Evolutionary conservation across 2,329 filamentous ascomycete species (phyloP).

Genomic region (Fusarium poae): DNA sequence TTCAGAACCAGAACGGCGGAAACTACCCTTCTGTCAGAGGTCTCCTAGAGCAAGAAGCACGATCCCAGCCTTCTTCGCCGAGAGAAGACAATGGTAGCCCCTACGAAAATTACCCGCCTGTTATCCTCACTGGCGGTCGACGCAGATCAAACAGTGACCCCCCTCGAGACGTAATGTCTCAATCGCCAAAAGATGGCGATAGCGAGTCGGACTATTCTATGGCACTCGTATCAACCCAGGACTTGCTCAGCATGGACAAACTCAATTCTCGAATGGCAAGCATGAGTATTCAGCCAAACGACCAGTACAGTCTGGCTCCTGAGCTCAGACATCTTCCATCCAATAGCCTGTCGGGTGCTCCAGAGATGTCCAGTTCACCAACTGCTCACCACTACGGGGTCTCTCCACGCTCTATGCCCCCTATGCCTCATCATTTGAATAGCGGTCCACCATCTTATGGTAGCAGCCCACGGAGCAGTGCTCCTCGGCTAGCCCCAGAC

Average conservation of each 20-base stretch:
- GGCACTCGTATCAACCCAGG: conserved; percentile 66
- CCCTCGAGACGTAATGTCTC: conserved; percentile 50
- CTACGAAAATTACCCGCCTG: conserved; percentile 59
- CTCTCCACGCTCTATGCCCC: conserved; percentile 58
- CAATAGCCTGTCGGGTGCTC: conserved; percentile 44
- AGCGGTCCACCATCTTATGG: conserved; percentile 53
- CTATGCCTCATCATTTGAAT: conserved; percentile 49
- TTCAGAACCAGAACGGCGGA: conserved; percentile 58
- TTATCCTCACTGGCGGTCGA: conserved; percentile 55
- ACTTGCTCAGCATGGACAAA: conserved; percentile 64
- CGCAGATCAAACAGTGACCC: conserved; percentile 53
- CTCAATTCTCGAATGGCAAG: conserved; percentile 58
- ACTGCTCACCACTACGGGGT: conserved; percentile 50
- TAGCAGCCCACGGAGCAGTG: conserved; percentile 49
- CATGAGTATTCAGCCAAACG: conserved; percentile 55
- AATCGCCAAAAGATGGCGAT: conserved; percentile 56
- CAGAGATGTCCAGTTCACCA: conserved; percentile 54
- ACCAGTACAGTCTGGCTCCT: conserved; percentile 56
- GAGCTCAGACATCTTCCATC: conserved; percentile 54
- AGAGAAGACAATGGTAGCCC: conserved; percentile 55
- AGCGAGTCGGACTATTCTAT: conserved; percentile 54
- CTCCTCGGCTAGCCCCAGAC: conserved; percentile 66
- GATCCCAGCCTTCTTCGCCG: conserved; percentile 48
- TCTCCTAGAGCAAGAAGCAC: conserved; percentile 62
- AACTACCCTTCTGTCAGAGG: conserved; percentile 65